Evolutionary conservation across 352 stramenopile genomes (phyloP).

Genomic region (Pythium guiyangense): DNA sequence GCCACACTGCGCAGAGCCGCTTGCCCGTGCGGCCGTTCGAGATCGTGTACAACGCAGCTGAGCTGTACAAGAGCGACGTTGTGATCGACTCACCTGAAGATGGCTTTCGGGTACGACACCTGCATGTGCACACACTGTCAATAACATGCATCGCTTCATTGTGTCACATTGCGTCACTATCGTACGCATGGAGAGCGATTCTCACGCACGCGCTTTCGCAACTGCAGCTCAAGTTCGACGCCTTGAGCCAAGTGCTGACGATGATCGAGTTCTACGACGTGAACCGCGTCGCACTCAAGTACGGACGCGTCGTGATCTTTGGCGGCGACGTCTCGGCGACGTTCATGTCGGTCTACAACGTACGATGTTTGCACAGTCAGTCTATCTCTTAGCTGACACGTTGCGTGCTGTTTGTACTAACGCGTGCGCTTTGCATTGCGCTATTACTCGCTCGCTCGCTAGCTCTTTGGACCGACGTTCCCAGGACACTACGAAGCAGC

Average conservation of each 20-base stretch:
- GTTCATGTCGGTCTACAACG: conserved; percentile 88
- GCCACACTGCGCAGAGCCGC: conserved; percentile 30
- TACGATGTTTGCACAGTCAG: conserved; percentile 15
- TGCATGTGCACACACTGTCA: neutral
- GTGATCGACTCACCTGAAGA: conserved; percentile 69
- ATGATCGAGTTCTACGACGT: conserved; percentile 79
- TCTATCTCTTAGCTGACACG: neutral
- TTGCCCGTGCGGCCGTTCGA: conserved; percentile 70
- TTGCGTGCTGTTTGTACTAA: neutral
- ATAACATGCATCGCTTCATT: no score
- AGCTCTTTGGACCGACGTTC: conserved; percentile 86
- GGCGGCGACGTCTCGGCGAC: conserved; percentile 69
- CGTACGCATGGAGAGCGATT: no score
- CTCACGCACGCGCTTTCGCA: neutral
- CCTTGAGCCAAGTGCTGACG: conserved; percentile 60
- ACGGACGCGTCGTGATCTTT: conserved; percentile 81
- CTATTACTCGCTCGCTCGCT: neutral
- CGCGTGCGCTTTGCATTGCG: neutral
- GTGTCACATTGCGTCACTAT: no score
- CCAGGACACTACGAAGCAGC: conserved; percentile 63
- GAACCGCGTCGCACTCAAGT: conserved; percentile 74
- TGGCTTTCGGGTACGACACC: conserved; percentile 43
- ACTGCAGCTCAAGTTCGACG: conserved; percentile 58
- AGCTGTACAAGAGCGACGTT: conserved; percentile 59
- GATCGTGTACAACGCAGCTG: conserved; percentile 65